Evolutionary conservation across 371 early-diverging fungal genomes (phyloP), one percentile per base, ranked within the genome.

Genomic region (Mucor circinelloides): DNA sequence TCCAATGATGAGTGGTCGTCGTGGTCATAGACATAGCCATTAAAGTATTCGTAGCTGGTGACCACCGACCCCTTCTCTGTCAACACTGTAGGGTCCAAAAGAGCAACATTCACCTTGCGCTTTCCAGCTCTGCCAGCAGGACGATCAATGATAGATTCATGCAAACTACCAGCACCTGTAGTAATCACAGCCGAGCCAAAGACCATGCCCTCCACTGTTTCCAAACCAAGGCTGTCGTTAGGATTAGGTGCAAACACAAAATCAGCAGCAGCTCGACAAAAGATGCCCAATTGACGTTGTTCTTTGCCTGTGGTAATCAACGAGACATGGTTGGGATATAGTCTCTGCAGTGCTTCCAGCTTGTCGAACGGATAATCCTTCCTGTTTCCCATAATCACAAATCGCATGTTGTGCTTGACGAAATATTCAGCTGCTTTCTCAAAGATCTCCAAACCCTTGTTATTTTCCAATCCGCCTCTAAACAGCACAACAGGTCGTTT

Each of bases 201-300:
- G 23, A 88, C 60, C 50, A 90, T 70, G 3, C 88, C 90, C 58
- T 88, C 87, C 0, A 81, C 86, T 12, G 87, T 83, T 6, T 84
- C 80, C 2, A 85, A 64, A 0, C 86, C 87, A 67, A 83, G 80
- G 19, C 50, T 44, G 57, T 83, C 83, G 0, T 83, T 80, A 36
- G 80, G 55, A 12, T 84, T 82, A 1, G 90, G 89, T 3, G 86
- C 84, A 64, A 87, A 75, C 0, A 82, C 69, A 63, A 87, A 83
- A 73, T 90, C 90, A n/a, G 90, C 87, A 7, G 90, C 89, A 3
- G 84, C 82, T 38, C 89, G 81, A 68, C 74, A 83, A 58, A 83
- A 84, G 6, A 84, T 66, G 17, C 80, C 80, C 75, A 85, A 84
- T 31, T 82, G 76, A 27, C 83, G 80, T 63, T 87, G 83, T n/a